These are phyloP conservation scores for Rhododendron henanense DNA, from an alignment of 148 eudicot species.

Conservation along the genomic window DNA sequence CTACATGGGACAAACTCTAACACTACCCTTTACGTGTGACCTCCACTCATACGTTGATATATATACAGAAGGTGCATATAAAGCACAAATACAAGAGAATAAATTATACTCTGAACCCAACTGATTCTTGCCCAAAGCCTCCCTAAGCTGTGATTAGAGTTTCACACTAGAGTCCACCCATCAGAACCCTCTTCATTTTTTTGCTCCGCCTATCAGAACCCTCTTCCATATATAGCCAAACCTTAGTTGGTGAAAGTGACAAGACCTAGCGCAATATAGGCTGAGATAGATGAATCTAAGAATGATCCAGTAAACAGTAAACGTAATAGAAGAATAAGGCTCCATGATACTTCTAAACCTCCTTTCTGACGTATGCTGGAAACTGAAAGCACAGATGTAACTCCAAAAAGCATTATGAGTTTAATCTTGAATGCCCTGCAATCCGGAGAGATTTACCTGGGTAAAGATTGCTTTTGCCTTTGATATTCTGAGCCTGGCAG, in stretches of 20 bases:
- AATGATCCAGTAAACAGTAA: constrained; percentile 5
- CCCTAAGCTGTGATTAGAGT: not conserved
- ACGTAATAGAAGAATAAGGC: not conserved
- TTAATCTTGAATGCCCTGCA: not conserved
- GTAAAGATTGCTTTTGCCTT: constrained; percentile 91
- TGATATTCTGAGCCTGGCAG: constrained; percentile 69
- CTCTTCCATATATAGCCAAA: not conserved
- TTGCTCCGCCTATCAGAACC: not conserved
- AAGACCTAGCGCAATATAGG: not conserved
- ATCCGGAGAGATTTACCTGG: constrained; percentile 45
- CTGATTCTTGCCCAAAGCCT: not conserved
- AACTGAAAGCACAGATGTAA: not conserved
- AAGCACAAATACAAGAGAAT: not conserved
- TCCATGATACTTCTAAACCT: not conserved
- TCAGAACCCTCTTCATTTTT: not conserved
- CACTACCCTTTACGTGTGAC: not conserved
- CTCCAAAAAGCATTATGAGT: not conserved
- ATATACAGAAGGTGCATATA: not conserved
- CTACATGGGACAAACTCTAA: not conserved
- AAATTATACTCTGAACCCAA: not conserved
- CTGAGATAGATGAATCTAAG: not conserved
- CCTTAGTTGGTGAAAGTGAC: not conserved
- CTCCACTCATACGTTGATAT: not conserved
- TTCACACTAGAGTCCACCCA: not conserved
- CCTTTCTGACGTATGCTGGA: not conserved